Evolutionary conservation across 306 rosid species (phyloP).

Genomic region (Glycine latifolia): DNA sequence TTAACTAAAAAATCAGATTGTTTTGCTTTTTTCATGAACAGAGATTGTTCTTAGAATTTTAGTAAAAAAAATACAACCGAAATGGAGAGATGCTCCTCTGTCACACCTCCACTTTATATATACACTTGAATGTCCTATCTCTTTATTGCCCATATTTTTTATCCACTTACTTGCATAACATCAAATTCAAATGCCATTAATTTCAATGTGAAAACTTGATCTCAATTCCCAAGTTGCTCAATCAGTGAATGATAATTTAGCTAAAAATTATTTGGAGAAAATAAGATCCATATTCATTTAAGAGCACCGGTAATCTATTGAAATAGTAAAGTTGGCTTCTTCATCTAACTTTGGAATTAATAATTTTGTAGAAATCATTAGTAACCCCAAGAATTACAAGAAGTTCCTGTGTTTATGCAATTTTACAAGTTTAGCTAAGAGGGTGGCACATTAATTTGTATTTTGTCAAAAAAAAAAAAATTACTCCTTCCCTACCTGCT

Average conservation of each 20-base stretch:
- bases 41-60: background rate
- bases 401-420: background rate
- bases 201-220: background rate
- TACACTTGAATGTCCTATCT: too few relatives aligned
- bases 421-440: constrained; percentile 29
- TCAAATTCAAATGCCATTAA: constrained; percentile 19
- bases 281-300: background rate
- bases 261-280: constrained; percentile 1
- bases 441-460: constrained; percentile 29
- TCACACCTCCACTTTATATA: too few relatives aligned
- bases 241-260: background rate
- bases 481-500: constrained; percentile 12
- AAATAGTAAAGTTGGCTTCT: background rate
- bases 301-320: background rate
- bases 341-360: background rate
- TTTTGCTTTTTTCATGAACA: constrained; percentile 8
- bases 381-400: constrained; percentile 12
- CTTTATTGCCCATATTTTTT: background rate
- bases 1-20: background rate
- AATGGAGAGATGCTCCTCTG: background rate
- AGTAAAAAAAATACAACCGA: background rate
- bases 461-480: background rate
- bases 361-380: background rate
- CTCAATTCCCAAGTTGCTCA: background rate
- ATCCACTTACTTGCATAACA: background rate